Conservation (phyloP, 768 basidiomycete species). For the Tylopilus sp. region DNA sequence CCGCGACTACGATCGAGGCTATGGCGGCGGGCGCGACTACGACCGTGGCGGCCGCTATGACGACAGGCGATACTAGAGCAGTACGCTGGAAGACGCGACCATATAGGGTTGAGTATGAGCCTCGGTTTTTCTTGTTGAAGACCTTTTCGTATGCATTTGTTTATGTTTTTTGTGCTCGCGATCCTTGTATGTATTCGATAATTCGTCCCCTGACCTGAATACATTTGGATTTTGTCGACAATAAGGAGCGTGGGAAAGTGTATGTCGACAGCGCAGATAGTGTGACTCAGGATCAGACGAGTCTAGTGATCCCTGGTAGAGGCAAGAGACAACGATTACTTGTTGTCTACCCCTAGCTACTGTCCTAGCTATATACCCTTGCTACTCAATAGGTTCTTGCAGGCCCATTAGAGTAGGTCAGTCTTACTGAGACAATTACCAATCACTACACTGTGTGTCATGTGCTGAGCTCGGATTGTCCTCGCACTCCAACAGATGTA, state of each 20-base stretch:
- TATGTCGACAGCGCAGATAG: no score
- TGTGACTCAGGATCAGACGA: no score
- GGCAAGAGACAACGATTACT: no score
- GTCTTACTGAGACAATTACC: no score
- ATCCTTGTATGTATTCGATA: slow-evolving; percentile 23
- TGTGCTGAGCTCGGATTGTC: no score
- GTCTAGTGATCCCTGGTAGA: no score
- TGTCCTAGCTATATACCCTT: no score
- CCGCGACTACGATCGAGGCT: slow-evolving; percentile 37
- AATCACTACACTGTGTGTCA: no score
- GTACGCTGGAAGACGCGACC: not conserved
- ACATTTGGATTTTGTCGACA: slow-evolving; percentile 9
- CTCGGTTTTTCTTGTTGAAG: not conserved
- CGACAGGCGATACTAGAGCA: slow-evolving; percentile 36
- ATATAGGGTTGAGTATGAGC: slow-evolving; percentile 1
- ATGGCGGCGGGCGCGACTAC: slow-evolving; percentile 33
- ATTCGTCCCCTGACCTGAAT: slow-evolving; percentile 20
- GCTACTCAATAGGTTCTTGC: no score
- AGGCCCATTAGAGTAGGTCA: no score
- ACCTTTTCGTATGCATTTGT: not conserved
- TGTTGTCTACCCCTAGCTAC: no score
- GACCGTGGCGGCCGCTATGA: slow-evolving; percentile 42
- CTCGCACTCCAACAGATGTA: no score
- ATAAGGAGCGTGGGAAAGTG: not conserved
- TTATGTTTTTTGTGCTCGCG: not conserved